Evolutionary conservation across 2,329 filamentous ascomycete genomes (phyloP).

Genomic region (Xylariaceae sp.): DNA sequence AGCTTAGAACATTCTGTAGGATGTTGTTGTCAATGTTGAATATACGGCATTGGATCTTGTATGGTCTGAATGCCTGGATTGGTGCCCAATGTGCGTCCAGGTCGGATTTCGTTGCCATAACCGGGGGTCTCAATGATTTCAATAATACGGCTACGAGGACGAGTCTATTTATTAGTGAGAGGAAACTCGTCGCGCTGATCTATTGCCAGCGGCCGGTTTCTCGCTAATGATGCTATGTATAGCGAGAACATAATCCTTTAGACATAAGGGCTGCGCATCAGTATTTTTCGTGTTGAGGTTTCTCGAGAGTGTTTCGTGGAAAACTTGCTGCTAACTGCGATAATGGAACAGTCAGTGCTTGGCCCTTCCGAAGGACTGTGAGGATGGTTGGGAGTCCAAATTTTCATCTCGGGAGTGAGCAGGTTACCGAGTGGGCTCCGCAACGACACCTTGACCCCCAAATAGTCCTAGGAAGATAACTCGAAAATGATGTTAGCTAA

Average conservation of each 20-base stretch:
- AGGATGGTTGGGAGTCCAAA: neutral
- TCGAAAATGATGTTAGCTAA: too few relatives aligned
- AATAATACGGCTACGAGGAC: slow-evolving; percentile 8
- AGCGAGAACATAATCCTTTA: slow-evolving; percentile 16
- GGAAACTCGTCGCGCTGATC: slow-evolving; percentile 18
- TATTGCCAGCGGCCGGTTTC: slow-evolving; percentile 9
- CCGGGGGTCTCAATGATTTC: slow-evolving; percentile 10
- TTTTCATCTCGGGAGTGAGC: neutral
- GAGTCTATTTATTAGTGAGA: slow-evolving; percentile 9
- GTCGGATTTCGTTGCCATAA: neutral
- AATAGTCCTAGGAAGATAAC: too few relatives aligned
- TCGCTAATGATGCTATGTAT: slow-evolving; percentile 6
- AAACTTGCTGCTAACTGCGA: slow-evolving; percentile 16
- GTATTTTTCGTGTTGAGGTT: slow-evolving; percentile 7
- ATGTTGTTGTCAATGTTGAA: slow-evolving; percentile 7
- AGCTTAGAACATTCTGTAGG: slow-evolving; percentile 12
- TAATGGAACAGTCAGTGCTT: neutral
- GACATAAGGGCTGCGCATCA: neutral
- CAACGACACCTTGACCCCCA: too few relatives aligned
- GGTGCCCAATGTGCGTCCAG: slow-evolving; percentile 16
- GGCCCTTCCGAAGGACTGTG: neutral
- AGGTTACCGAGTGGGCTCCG: too few relatives aligned
- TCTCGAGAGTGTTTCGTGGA: slow-evolving; percentile 18
- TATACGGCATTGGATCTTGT: slow-evolving; percentile 11
- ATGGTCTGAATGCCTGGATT: slow-evolving; percentile 2